A percentile compares a stretch with the other conserved stretches of the same genome.
Conservation (phyloP, 768 basidiomycete genomes). For the Butyriboletus loyo region DNA sequence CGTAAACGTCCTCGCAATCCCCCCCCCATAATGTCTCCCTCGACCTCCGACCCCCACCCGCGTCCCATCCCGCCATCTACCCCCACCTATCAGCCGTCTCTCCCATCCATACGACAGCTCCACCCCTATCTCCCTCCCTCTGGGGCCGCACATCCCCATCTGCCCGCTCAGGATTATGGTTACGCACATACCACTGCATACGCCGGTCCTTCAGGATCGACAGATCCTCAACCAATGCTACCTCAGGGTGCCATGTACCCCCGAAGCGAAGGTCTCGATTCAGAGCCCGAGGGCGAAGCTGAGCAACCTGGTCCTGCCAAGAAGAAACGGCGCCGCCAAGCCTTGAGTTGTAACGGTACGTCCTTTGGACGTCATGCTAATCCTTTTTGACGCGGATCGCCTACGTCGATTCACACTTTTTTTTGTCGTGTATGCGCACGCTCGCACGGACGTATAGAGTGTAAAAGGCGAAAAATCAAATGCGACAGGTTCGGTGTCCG, state of each 20-base stretch:
- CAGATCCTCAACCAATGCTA: slow-evolving; percentile 24
- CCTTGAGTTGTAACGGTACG: slow-evolving; percentile 81
- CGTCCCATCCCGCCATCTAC: slow-evolving; percentile 27
- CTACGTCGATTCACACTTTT: slow-evolving; percentile 3
- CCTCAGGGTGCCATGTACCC: slow-evolving; percentile 23
- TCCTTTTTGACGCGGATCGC: slow-evolving; percentile 13
- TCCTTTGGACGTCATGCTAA: slow-evolving; percentile 19
- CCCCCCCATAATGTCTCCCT: slow-evolving; percentile 25
- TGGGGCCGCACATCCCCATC: slow-evolving; percentile 30
- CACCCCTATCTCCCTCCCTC: slow-evolving; percentile 64
- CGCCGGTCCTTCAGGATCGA: slow-evolving; percentile 24
- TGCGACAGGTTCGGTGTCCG: slow-evolving; percentile 66
- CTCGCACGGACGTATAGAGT: slow-evolving; percentile 47
- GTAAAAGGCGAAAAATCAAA: slow-evolving; percentile 84
- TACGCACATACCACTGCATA: slow-evolving; percentile 24
- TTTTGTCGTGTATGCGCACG: background rate
- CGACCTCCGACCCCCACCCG: slow-evolving; percentile 25
- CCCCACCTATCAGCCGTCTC: slow-evolving; percentile 29
- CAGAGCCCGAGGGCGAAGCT: slow-evolving; percentile 54
- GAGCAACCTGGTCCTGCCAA: slow-evolving; percentile 60
- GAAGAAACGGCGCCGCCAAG: slow-evolving; percentile 81
- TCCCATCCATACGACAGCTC: slow-evolving; percentile 68
- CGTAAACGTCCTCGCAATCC: slow-evolving; percentile 29
- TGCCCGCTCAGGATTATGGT: slow-evolving; percentile 27
- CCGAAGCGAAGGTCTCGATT: slow-evolving; percentile 44